Conservation (phyloP, 495 filamentous ascomycete genomes). For the Saxophila tyrrhenica region DNA sequence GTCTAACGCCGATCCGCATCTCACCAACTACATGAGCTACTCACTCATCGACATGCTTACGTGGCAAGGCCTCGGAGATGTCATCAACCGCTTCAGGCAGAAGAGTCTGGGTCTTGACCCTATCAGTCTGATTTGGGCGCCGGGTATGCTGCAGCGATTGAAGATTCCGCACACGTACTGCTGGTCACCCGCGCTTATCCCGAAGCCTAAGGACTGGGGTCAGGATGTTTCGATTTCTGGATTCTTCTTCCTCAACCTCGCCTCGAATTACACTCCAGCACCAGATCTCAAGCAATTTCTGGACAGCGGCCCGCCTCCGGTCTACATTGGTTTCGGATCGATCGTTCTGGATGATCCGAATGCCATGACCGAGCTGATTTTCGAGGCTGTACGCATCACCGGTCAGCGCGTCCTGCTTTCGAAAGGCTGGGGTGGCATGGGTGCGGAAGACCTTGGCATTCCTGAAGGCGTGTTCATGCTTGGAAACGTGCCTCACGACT, state of each 20-base stretch:
- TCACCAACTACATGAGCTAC: slow-evolving; percentile 50
- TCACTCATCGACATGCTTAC: slow-evolving; percentile 52
- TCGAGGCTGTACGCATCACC: slow-evolving; percentile 40
- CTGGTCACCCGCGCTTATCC: slow-evolving; percentile 51
- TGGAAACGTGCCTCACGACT: slow-evolving; percentile 53
- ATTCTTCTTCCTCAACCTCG: slow-evolving; percentile 47
- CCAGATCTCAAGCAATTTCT: slow-evolving; percentile 44
- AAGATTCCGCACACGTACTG: slow-evolving; percentile 53
- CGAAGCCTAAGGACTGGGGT: slow-evolving; percentile 52
- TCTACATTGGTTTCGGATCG: slow-evolving; percentile 59
- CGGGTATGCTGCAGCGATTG: slow-evolving; percentile 32
- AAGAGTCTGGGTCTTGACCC: slow-evolving; percentile 42
- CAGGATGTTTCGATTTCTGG: slow-evolving; percentile 48
- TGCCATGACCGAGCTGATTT: slow-evolving; percentile 40
- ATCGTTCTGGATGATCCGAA: slow-evolving; percentile 54
- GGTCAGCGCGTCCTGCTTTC: slow-evolving; percentile 50
- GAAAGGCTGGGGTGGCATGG: slow-evolving; percentile 52
- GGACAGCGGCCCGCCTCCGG: slow-evolving; percentile 40
- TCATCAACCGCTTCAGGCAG: slow-evolving; percentile 47
- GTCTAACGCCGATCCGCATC: slow-evolving; percentile 32
- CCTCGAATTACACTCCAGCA: slow-evolving; percentile 40
- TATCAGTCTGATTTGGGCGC: slow-evolving; percentile 40
- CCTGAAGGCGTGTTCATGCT: slow-evolving; percentile 43
- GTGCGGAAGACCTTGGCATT: slow-evolving; percentile 33
- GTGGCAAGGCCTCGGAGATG: slow-evolving; percentile 54